These are phyloP conservation scores for Fremontodendron californicum DNA, from an alignment of 345 rosid species.

Conservation along the genomic window DNA sequence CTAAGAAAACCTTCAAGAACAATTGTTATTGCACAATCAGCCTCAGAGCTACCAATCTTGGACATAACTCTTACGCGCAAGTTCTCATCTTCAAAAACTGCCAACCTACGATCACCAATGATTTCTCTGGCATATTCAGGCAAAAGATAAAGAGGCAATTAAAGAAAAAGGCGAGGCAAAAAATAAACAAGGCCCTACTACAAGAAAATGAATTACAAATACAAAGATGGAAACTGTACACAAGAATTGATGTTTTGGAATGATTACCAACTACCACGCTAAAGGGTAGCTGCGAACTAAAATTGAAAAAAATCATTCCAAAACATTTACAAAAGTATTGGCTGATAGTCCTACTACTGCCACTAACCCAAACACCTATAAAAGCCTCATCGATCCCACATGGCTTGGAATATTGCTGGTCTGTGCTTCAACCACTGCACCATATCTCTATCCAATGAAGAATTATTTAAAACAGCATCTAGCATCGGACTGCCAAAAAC, in stretches of 20 bases:
- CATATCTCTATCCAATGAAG: slow-evolving; percentile 71
- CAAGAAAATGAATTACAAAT: slow-evolving; percentile 43
- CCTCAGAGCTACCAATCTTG: no score
- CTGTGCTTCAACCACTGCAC: slow-evolving; percentile 90
- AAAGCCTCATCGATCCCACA: slow-evolving; percentile 63
- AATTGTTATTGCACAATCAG: no score
- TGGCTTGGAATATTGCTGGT: slow-evolving; percentile 55
- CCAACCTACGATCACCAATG: no score
- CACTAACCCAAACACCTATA: slow-evolving; percentile 10
- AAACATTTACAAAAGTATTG: slow-evolving; percentile 18
- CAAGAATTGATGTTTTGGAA: slow-evolving; percentile 49
- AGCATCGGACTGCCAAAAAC: slow-evolving; percentile 94
- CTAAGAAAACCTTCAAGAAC: no score
- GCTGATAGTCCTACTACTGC: slow-evolving; percentile 16
- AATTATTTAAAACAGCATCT: slow-evolving; percentile 53
- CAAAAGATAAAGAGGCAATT: no score
- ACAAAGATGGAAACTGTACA: slow-evolving; percentile 48
- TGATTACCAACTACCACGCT: slow-evolving; percentile 41
- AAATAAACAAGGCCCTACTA: slow-evolving; percentile 20
- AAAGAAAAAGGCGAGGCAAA: not conserved
- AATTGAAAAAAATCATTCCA: slow-evolving; percentile 41
- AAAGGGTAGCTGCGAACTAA: slow-evolving; percentile 36
- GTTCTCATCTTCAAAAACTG: no score
- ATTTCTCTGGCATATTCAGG: no score
- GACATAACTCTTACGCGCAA: no score